Evolutionary conservation across 768 basidiomycete genomes (phyloP), one percentile per base, ranked within the genome.

Genomic region (Mycena vitilis): DNA sequence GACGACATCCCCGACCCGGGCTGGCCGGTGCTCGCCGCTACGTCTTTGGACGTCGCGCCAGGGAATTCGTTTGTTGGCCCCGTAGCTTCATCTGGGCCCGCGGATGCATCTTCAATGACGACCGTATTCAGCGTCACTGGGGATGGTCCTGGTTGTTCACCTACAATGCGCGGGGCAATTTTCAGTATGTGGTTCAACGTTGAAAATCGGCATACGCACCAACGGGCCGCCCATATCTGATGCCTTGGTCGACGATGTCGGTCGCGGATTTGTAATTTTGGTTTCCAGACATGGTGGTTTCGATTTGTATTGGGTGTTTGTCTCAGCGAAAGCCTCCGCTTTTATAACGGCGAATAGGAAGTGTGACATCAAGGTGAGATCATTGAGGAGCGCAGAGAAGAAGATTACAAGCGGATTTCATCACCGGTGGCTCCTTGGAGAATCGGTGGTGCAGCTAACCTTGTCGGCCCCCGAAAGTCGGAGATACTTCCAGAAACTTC

Each of bases 1-100:
- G 70, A 67, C 7, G 60, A 63, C 70, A 71, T 68, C 2, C 70
- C 70, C 23, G 63, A 36, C 5, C 70, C 70, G 1, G 70, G 70
- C 34, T 71, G 56, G n/a, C 70, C 70, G 0, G 55, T 4, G 18
- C 65, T 67, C 44, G 53, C 66, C 25, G 52, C 10, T 4, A 71
- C 66, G 23, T 71, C 70, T n/a, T 53, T 45, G 13, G 70, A 71
- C 4, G 66, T 68, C 45, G 70, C 70, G 4, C 70, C 66, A 7
- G 60, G 60, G 60, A 62, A 49, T 23, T 36, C 20, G 25, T 62
- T 22, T 20, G 40, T 52, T 37, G 40, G 40, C 13, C 49, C 23
- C 53, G 25, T 16, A 36, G 13, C 25, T 25, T 22, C 38, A 7
- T 42, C 22, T 12, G 15, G 15, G 11, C 0, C 25, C 2, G 36